These are phyloP conservation scores for Aspergillus caelatus DNA, from an alignment of 2,329 filamentous ascomycete species.

Conservation along the genomic window DNA sequence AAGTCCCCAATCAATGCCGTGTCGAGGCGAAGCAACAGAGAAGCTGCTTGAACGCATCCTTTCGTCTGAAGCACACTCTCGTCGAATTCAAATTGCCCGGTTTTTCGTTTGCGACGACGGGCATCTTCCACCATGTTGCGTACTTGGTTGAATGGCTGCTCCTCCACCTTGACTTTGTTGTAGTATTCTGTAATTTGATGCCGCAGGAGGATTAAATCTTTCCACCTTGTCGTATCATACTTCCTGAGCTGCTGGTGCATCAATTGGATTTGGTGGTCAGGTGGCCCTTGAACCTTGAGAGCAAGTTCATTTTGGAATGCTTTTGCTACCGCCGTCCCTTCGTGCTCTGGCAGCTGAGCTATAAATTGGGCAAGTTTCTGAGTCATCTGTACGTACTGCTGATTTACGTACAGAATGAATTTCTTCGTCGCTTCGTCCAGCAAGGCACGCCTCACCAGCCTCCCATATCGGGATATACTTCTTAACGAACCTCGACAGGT, in stretches of 20 bases:
- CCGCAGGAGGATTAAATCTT: slow-evolving; percentile 29
- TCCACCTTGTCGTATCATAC: slow-evolving; percentile 27
- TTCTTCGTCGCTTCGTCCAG: slow-evolving; percentile 63
- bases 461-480: slow-evolving; percentile 58
- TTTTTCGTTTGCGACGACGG: slow-evolving; percentile 29
- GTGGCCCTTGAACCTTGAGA: slow-evolving; percentile 21
- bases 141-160: slow-evolving; percentile 44
- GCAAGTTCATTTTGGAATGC: slow-evolving; percentile 1
- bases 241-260: slow-evolving; percentile 22
- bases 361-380: slow-evolving; percentile 30
- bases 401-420: slow-evolving; percentile 60
- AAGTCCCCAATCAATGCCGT: slow-evolving; percentile 51
- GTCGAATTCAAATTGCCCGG: slow-evolving; percentile 30
- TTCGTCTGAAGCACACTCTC: slow-evolving; percentile 39
- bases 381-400: slow-evolving; percentile 45
- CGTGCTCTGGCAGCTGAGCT: slow-evolving; percentile 26
- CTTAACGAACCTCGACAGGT: slow-evolving; percentile 57
- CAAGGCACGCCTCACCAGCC: slow-evolving; percentile 52
- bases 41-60: slow-evolving; percentile 45
- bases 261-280: slow-evolving; percentile 31
- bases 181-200: slow-evolving; percentile 33
- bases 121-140: slow-evolving; percentile 39
- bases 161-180: slow-evolving; percentile 34
- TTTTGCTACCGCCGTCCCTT: background rate
- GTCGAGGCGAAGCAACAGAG: slow-evolving; percentile 55